These are phyloP conservation scores for Oryza punctata DNA, from an alignment of 176 grass and related monocot genomes.

Conservation along the genomic window DNA sequence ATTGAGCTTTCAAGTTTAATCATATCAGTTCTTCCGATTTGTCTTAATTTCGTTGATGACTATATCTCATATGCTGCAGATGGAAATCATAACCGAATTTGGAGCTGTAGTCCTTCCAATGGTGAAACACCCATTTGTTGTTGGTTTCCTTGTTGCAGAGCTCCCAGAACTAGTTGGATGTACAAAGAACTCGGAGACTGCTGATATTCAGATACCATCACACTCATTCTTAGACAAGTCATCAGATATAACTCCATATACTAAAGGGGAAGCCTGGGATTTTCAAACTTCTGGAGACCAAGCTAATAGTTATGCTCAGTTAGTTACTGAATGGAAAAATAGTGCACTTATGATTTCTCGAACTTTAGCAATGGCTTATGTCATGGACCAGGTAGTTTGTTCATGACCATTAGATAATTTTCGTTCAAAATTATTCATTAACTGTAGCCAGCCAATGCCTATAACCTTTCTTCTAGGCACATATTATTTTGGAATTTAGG, in stretches of 20 bases:
- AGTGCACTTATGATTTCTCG: conserved; percentile 64
- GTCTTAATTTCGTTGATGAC: conserved; percentile 6
- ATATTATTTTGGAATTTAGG: not conserved
- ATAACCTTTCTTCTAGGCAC: not conserved
- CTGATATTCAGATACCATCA: conserved; percentile 35
- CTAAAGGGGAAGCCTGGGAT: conserved; percentile 40
- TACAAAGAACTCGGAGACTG: conserved; percentile 19
- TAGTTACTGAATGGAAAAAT: conserved; percentile 60
- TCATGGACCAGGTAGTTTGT: conserved; percentile 79
- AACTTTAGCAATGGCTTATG: conserved; percentile 78
- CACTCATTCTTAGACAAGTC: conserved; percentile 24
- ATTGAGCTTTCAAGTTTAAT: not conserved
- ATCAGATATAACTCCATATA: conserved; percentile 33
- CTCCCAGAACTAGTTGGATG: conserved; percentile 53
- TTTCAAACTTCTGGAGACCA: conserved; percentile 59
- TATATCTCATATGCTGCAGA: conserved; percentile 48
- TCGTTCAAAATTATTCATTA: not conserved
- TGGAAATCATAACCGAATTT: conserved; percentile 62
- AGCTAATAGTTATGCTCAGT: conserved; percentile 40
- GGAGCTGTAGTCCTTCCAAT: conserved; percentile 71
- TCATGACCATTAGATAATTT: not conserved
- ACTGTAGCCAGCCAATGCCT: not conserved
- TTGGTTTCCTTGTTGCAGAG: conserved; percentile 85
- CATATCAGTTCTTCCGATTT: not conserved
- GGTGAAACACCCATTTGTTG: conserved; percentile 89